These are phyloP conservation scores for Immersiporthe knoxdaviesiana DNA, from an alignment of 2,329 filamentous ascomycete species.

Conservation along the genomic window DNA sequence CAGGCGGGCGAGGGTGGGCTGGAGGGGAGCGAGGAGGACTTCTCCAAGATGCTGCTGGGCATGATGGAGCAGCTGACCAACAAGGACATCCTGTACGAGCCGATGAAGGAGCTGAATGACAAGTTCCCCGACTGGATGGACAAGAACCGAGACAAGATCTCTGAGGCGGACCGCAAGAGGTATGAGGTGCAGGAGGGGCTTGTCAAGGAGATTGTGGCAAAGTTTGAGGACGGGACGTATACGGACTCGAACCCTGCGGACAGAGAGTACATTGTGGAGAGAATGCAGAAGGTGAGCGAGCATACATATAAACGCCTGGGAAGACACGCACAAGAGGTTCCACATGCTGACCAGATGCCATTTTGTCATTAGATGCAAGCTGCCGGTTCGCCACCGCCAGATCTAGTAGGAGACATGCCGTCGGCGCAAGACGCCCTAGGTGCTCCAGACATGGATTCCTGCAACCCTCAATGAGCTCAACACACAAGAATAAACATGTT, in stretches of 20 bases:
- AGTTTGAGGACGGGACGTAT: slow-evolving; percentile 84
- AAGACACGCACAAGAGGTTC: not conserved
- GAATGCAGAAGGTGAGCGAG: slow-evolving; percentile 89
- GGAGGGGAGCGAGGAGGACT: slow-evolving; percentile 73
- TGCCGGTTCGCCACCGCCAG: slow-evolving; percentile 84
- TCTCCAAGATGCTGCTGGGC: slow-evolving; percentile 91
- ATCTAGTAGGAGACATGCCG: slow-evolving; percentile 88
- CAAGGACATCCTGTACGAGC: slow-evolving; percentile 97
- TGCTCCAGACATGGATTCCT: slow-evolving; percentile 60
- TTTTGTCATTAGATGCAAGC: slow-evolving; percentile 81
- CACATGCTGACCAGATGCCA: slow-evolving; percentile 29
- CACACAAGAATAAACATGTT: not conserved
- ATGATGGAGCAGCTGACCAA: slow-evolving; percentile 99
- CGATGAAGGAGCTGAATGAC: slow-evolving; percentile 93
- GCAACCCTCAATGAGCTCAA: slow-evolving; percentile 59
- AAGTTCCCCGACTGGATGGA: slow-evolving; percentile 92
- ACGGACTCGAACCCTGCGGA: slow-evolving; percentile 80
- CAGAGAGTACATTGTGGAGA: slow-evolving; percentile 91
- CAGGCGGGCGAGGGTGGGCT: slow-evolving; percentile 57
- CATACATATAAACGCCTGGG: not conserved
- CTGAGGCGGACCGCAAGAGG: slow-evolving; percentile 73
- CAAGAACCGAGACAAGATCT: slow-evolving; percentile 69
- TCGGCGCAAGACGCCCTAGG: slow-evolving; percentile 75
- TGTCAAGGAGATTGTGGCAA: slow-evolving; percentile 82
- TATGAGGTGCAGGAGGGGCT: slow-evolving; percentile 81